Base-by-base conservation (phyloP, 2,329 filamentous ascomycete species). In the Ophiosphaerella herpotricha region DNA sequence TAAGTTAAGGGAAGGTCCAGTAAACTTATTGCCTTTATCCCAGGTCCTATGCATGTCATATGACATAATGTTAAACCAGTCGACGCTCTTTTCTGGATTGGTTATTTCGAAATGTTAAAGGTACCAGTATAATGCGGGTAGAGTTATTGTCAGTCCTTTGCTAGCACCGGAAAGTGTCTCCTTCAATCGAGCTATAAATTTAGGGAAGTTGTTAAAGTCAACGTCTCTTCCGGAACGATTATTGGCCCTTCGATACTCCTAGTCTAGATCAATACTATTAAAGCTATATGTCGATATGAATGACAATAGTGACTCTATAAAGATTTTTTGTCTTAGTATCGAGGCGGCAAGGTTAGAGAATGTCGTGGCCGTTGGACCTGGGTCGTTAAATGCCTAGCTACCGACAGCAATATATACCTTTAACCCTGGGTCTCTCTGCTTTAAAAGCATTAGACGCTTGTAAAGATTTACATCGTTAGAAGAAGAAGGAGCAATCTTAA, bases 221-320 rank as follows among this genome's bases (percentile, higher is more conserved):
- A 57, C 68, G 0, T 56, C 31, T 0, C 39, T 51, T 1, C 78
- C 78, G 7, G 53, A 52, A 2, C 76, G 64, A 21, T 79, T 76
- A 2, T 45, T 37, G 0, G 63, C 63, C 1, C 29, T 55, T 1
- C 61, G 63, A 2, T 65, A 54, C 0, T 74, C 74, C 77, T 76
- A 80, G 50, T 79, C 76, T 7, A 79, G 40, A 43, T 79, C 76
- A 2, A 77, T 61, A 1, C 77, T 77, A 53, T 80, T 75, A 37
- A 79, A 75, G 6, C 61, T 67, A 46, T 77, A 77, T 6, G 56
- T 67, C 1, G 50, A 18, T 67, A 80, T 66, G 56, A 79, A 79
- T 0, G 38, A 43, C 0, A 74, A 39, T 0, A 78, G 51, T 1
- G 62, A 69, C 1, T 60, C 46, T 38, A 75, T 64, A 49, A 79